Percentiles rank a stretch among this genome's conserved stretches.
These are phyloP conservation scores for Butyriboletus appendiculatus DNA, from an alignment of 1,284 basidiomycete species.

Conservation along the genomic window DNA sequence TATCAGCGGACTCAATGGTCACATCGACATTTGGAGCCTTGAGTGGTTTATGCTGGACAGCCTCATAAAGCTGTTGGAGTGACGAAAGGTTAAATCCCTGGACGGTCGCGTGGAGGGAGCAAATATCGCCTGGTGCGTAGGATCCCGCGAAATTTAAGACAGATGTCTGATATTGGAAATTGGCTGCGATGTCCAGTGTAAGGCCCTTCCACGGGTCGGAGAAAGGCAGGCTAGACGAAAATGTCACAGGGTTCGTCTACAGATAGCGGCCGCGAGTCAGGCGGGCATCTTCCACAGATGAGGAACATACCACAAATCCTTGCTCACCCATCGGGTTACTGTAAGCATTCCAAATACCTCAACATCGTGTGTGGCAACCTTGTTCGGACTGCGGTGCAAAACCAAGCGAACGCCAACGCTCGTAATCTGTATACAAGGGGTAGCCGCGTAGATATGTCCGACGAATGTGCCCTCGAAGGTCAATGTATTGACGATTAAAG, in stretches of 20 bases:
- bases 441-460: not conserved
- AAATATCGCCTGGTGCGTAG: not conserved
- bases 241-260: constrained; percentile 8
- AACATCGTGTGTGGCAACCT: not conserved
- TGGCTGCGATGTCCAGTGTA: constrained; percentile 1
- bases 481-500: not conserved
- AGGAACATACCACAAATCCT: constrained; percentile 6
- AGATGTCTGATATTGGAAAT: not conserved
- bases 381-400: not conserved
- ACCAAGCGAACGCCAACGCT: not conserved
- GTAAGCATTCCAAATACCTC: constrained; percentile 4
- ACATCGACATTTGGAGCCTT: constrained; percentile 4
- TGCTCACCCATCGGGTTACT: constrained; percentile 8
- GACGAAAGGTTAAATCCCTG: constrained; percentile 6
- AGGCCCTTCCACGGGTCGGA: constrained; percentile 7
- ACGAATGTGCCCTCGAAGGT: constrained; percentile 5
- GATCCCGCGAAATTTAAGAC: constrained; percentile 3
- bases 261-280: not conserved
- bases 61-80: constrained; percentile 3
- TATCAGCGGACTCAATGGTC: constrained; percentile 8
- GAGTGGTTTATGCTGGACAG: constrained; percentile 1
- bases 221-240: not conserved
- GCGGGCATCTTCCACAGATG: not conserved
- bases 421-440: constrained; percentile 5
- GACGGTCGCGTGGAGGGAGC: not conserved